These are phyloP conservation scores for Monosporozyma unispora DNA, from an alignment of 805 yeast genomes.

Conservation along the genomic window DNA sequence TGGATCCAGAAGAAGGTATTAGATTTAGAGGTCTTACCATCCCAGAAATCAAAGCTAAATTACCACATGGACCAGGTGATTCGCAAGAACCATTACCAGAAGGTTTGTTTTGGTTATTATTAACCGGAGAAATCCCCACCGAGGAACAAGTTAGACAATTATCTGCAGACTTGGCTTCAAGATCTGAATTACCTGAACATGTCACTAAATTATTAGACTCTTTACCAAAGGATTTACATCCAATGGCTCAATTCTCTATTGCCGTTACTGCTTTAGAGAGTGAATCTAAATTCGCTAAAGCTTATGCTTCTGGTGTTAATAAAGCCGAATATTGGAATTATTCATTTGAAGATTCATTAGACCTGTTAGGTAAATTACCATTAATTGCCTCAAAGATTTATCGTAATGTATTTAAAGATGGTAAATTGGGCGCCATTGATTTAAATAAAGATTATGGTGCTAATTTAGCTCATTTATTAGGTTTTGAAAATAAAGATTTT, in stretches of 20 bases:
- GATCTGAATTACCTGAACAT: conserved; percentile 70
- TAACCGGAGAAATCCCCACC: conserved; percentile 79
- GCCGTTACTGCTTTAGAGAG: conserved; percentile 75
- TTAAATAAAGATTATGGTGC: conserved; percentile 55
- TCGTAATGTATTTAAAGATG: conserved; percentile 79
- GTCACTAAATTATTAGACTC: conserved; percentile 64
- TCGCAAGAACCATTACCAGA: conserved; percentile 65
- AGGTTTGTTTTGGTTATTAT: conserved; percentile 70
- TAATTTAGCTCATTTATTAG: conserved; percentile 50
- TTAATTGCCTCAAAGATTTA: conserved; percentile 73
- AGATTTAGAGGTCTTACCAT: conserved; percentile 79
- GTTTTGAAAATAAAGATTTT: conserved; percentile 57
- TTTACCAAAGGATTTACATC: conserved; percentile 69
- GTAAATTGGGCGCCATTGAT: conserved; percentile 48
- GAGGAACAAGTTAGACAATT: conserved; percentile 60
- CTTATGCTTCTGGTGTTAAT: conserved; percentile 74
- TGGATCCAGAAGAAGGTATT: conserved; percentile 80
- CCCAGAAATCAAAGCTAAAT: conserved; percentile 63
- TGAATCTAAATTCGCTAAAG: conserved; percentile 77
- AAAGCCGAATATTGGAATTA: conserved; percentile 80
- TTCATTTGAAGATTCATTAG: conserved; percentile 72
- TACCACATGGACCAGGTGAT: conserved; percentile 65
- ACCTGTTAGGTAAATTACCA: conserved; percentile 75
- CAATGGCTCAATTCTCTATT: conserved; percentile 85
- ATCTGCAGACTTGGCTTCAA: conserved; percentile 69